phyloP scores from a whole-genome alignment of 768 basidiomycete genomes.

The Pulveroboletus ravenelii region DNA sequence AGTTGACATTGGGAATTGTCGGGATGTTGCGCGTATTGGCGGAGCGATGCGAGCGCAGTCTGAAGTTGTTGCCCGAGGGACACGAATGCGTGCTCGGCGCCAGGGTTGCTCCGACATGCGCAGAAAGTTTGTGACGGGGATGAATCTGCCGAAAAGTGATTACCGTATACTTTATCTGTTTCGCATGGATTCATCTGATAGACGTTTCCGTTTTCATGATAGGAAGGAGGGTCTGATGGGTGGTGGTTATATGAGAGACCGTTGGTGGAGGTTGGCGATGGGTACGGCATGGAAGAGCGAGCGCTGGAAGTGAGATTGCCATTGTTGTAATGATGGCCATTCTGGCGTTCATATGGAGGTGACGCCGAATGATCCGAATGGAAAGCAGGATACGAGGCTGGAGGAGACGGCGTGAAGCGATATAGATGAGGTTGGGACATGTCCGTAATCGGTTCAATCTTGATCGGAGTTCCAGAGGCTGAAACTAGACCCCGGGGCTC shows the following conservation, averaged over 20 bases:
- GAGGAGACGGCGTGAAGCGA: constrained; percentile 64
- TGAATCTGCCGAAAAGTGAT: constrained; percentile 29
- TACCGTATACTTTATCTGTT: constrained; percentile 31
- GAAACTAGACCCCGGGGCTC: constrained; percentile 39
- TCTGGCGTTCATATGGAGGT: constrained; percentile 33
- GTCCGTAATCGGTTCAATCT: constrained; percentile 58
- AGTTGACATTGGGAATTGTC: constrained; percentile 50
- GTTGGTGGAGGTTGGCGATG: constrained; percentile 32
- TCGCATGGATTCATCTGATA: constrained; percentile 35
- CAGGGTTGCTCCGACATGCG: constrained; percentile 60
- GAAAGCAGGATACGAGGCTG: constrained; percentile 50
- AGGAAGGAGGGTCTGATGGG: constrained; percentile 30
- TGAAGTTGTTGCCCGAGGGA: constrained; percentile 62
- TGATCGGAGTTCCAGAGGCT: constrained; percentile 56
- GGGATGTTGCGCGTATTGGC: constrained; percentile 59
- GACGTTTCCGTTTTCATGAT: constrained; percentile 34
- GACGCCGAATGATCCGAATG: constrained; percentile 40
- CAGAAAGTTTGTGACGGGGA: constrained; percentile 44
- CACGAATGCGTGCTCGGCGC: constrained; percentile 53
- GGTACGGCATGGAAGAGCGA: constrained; percentile 31
- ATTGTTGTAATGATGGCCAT: constrained; percentile 30
- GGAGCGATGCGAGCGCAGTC: constrained; percentile 48
- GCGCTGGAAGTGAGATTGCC: constrained; percentile 26
- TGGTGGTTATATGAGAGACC: constrained; percentile 32
- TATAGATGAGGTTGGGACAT: constrained; percentile 50